phyloP scores from a whole-genome alignment of 2,329 filamentous ascomycete species.

The Aspergillus sojae region DNA sequence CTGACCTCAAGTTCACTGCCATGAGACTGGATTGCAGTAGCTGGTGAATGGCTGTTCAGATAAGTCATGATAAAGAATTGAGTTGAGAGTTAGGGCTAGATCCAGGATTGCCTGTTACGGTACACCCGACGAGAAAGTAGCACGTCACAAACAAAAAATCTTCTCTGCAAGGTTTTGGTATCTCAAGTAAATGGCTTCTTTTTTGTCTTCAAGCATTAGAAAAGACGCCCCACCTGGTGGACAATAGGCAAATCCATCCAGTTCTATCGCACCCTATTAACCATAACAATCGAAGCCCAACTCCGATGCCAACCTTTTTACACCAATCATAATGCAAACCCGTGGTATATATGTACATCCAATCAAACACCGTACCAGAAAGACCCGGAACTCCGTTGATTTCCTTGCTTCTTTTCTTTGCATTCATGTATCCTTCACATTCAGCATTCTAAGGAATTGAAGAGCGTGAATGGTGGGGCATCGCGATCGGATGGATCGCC shows the following conservation, averaged over 20 bases:
- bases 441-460: no score
- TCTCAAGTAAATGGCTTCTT: background rate
- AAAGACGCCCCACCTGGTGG: background rate
- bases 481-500: background rate
- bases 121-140: no score
- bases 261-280: constrained; percentile 3
- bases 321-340: background rate
- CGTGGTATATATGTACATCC: background rate
- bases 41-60: no score
- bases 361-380: background rate
- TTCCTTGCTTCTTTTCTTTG: background rate
- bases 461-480: background rate
- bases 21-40: no score
- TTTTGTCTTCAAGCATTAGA: background rate
- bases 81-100: background rate
- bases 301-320: constrained; percentile 1
- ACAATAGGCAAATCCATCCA: background rate
- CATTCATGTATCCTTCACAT: background rate
- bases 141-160: background rate
- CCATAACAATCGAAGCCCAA: background rate
- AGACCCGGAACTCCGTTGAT: background rate
- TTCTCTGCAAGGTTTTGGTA: background rate
- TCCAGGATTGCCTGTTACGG: background rate
- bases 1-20: no score
- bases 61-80: background rate